A percentile compares a stretch with the other conserved stretches of the same genome.
phyloP scores from a whole-genome alignment of 768 basidiomycete species.

The Pisolithus orientalis region DNA sequence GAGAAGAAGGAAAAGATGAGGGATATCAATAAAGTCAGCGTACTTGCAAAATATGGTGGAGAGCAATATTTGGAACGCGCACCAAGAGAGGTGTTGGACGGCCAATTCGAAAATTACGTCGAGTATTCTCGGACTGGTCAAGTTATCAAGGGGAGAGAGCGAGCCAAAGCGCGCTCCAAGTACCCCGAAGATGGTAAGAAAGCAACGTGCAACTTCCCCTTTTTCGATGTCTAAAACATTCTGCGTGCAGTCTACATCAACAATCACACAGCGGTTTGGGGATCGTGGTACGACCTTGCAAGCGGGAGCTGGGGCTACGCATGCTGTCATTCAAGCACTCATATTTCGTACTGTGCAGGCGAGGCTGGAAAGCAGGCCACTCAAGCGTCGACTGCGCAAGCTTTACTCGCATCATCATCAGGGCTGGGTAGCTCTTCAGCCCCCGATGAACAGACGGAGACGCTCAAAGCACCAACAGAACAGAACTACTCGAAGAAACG shows the following conservation, averaged over 20 bases:
- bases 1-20: conserved; percentile 90
- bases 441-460: conserved; percentile 25
- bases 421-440: conserved; percentile 20
- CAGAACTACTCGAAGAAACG: conserved; percentile 76
- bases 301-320: conserved; percentile 84
- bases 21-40: conserved; percentile 83
- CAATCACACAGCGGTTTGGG: conserved; percentile 97
- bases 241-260: conserved; percentile 65
- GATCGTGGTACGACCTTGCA: conserved; percentile 81
- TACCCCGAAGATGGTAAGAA: conserved; percentile 91
- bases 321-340: conserved; percentile 86
- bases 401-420: conserved; percentile 47
- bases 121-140: conserved; percentile 93
- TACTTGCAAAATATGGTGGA: conserved; percentile 90
- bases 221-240: conserved; percentile 5
- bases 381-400: conserved; percentile 67
- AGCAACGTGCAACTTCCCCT: not conserved
- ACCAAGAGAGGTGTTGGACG: conserved; percentile 89
- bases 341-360: conserved; percentile 90
- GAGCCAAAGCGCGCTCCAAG: conserved; percentile 81
- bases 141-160: conserved; percentile 87
- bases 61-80: conserved; percentile 84
- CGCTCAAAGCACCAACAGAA: conserved; percentile 40
- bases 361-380: conserved; percentile 75
- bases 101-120: conserved; percentile 95